phyloP scores from a whole-genome alignment of 2,329 filamentous ascomycete genomes.

The Verticillium nubilum region DNA sequence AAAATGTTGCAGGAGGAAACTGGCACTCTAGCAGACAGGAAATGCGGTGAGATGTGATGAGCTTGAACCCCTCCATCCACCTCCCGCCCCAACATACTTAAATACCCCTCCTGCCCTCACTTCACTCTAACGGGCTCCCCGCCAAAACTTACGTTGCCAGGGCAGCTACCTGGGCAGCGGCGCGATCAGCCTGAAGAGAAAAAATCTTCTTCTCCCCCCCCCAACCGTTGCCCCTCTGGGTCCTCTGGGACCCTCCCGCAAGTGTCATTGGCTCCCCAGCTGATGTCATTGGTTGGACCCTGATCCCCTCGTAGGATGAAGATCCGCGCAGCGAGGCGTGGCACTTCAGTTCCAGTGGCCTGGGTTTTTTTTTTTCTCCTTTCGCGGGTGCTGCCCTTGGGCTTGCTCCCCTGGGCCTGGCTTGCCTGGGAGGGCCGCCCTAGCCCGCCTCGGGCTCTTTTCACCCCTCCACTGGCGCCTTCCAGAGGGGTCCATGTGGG shows the following conservation, averaged over 20 bases:
- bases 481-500: not conserved
- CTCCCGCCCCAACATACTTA: not conserved
- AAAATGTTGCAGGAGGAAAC: not conserved
- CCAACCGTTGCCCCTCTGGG: not conserved
- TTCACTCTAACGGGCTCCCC: not conserved
- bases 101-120: not conserved
- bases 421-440: not conserved
- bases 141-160: not conserved
- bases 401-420: too few species aligned
- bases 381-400: too few species aligned
- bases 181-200: not conserved
- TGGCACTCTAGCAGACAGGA: not conserved
- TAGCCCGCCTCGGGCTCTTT: too few species aligned
- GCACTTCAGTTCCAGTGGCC: not conserved
- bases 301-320: not conserved
- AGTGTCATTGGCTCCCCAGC: not conserved
- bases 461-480: not conserved
- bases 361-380: not conserved
- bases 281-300: constrained; percentile 2
- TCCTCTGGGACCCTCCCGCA: not conserved
- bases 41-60: not conserved
- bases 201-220: not conserved
- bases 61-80: not conserved
- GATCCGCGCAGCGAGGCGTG: not conserved
- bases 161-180: not conserved